phyloP scores from a whole-genome alignment of 2,329 filamentous ascomycete species.

The Diplocarpon mali region DNA sequence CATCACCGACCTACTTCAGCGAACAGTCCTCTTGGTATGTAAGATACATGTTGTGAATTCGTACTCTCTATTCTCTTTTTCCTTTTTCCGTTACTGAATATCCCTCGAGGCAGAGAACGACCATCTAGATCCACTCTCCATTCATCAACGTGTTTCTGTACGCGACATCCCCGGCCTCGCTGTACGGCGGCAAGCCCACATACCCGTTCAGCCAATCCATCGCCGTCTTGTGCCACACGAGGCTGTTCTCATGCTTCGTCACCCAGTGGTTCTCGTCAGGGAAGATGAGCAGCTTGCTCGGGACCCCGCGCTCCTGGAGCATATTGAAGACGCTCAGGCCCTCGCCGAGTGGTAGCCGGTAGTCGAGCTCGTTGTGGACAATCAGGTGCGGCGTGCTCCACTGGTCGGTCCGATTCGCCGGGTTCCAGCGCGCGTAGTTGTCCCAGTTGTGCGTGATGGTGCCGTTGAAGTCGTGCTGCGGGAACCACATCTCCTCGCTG shows the following conservation, averaged over 20 bases:
- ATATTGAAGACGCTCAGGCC: constrained; percentile 49
- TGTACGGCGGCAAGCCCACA: constrained; percentile 12
- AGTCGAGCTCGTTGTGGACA: constrained; percentile 83
- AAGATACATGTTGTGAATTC: too few species aligned
- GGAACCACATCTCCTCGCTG: constrained; percentile 57
- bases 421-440: constrained; percentile 58
- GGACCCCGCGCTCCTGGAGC: constrained; percentile 43
- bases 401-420: constrained; percentile 47
- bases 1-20: too few species aligned
- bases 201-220: constrained; percentile 55
- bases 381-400: constrained; percentile 82
- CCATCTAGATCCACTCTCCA: constrained; percentile 11
- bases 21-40: too few species aligned
- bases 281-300: constrained; percentile 51
- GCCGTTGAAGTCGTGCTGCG: constrained; percentile 53
- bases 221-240: constrained; percentile 76
- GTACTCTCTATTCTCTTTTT: too few species aligned
- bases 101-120: too few species aligned
- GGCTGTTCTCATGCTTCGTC: constrained; percentile 74
- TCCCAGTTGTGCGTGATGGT: constrained; percentile 48
- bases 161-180: constrained; percentile 5
- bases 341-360: constrained; percentile 74
- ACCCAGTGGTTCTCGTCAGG: constrained; percentile 68
- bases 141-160: constrained; percentile 11
- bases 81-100: too few species aligned